Evolutionary conservation across 257 asterid species (phyloP), one percentile per base, ranked within the genome.

Genomic region (Penstemon davidsonii): DNA sequence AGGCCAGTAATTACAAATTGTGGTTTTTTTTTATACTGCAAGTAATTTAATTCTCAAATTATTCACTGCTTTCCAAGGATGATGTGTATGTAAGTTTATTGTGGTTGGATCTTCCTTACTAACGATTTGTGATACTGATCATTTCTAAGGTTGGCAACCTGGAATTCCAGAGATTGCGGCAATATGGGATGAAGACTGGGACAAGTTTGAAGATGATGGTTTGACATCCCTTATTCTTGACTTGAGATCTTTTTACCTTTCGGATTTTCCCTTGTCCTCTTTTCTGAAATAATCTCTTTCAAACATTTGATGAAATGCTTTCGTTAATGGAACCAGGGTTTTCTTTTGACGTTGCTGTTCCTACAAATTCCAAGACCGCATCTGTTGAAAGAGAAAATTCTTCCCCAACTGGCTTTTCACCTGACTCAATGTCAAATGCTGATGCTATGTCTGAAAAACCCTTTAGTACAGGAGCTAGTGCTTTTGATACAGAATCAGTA

Each of bases 121-220:
- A 47, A 15, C 42, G 44, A 46, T 55, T 38, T 42, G 44, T 59
- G 42, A 25, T 18, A 41, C 45, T 60, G 49, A 59, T 70, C 25
- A 62, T 64, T 76, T 68, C 51, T 78, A 80, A 94, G 99, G 98
- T 62, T 94, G 99, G 99, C 89, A 83, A 55, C 98, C 96, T 66
- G 99, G 99, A 60, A 73, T 94, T 59, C 96, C 98, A 3, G 98
- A 87, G 78, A 58, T 84, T 55, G 91, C 96, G 56, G 88, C 82
- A 70, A 80, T 89, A 62, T 94, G 99, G 99, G 98, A 94, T 79
- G 99, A 94, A 83, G 99, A 94, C 51, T 94, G 99, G 99, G 99
- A 94, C 84, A 94, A 94, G 80, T 94, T 94, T 55, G 92, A 91
- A 33, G 99, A 94, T 73, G 96, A 91, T 88, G 99, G 99, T 94